Base-by-base conservation (phyloP, 2,329 filamentous ascomycete species). In the Fusarium temperatum region DNA sequence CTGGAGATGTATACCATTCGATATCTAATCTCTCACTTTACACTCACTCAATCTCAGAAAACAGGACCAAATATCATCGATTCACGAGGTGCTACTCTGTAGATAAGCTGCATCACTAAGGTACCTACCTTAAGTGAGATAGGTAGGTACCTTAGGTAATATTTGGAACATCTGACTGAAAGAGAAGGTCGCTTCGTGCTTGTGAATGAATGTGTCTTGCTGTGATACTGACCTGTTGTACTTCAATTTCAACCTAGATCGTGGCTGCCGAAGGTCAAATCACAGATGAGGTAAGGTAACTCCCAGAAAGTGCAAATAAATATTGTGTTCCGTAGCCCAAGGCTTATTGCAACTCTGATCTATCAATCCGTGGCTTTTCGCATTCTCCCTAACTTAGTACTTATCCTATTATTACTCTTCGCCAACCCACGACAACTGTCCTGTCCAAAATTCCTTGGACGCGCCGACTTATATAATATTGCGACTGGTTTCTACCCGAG, bases 361-460 rank as follows among this genome's bases (percentile, higher is more conserved):
- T 53, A 20, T 48, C 18, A 69, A 36, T 17, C 30, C 24, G 22
- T 42, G 32, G 24, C 24, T 41, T n/a, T 42, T 64, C 44, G 17
- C 51, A 70, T 65, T 61, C 59, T 65, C 30, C 47, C 47, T n/a
- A 48, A 30, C 45, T 48, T 28, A 42, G 63, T 57, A 36, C 66
- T 65, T 50, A 57, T 45, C 57, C 17, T 53, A 35, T 53, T 35
- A 36, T 36, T 53, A 53, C 28, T 53, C 48, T 53, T 53, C 13
- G 10, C 50, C 18, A 36, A 24, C 18, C 17, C 30, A 36, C 30
- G n/a, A 13, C 48, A 53, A 35, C 48, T 53, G 15, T 28, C 20
- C 41, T 48, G 45, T 45, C 45, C 22, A 30, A 36, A 20, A 54
- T 59, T 26, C 30, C 28, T 70, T 54, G 32, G 32, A 26, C 24